Base-by-base conservation (phyloP, 169 alveolate genomes). In the Besnoitia besnoiti region DNA sequence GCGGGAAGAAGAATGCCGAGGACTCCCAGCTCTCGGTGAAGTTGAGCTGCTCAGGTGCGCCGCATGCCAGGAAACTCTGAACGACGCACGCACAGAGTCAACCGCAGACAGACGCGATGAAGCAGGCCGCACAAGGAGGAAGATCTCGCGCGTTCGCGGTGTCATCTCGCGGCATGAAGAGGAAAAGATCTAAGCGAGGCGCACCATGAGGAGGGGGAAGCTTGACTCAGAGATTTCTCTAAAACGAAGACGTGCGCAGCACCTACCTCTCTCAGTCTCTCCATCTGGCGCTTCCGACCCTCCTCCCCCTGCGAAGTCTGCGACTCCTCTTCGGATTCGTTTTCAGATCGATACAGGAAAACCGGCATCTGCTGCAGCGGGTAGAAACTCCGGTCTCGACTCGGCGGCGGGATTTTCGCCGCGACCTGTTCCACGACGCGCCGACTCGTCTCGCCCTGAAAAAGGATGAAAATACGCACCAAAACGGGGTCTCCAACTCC, bases 41-140 rank as follows among this genome's bases (percentile, higher is more conserved):
- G 87, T 77, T 55, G 50, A 39, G 40, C 4, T 55, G 87, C 50
- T 37, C 59, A 40, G 87, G 87, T 16, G 40, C 24, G 5, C 42
- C 55, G 87, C 87, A 77, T 77, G 87, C 87, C 0, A 42, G 40
- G 87, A 8, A 77, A 42, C 87, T 77, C 87, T 77, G 87, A 55
- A 10, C 67, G 24, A 55, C 24, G 24, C 1, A 21, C 4, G 67
- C 67, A 55, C 67, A 49, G 16, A 55, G 67, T 21, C 67, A n/a
- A n/a, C n/a, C n/a, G n/a, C n/a, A n/a, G n/a, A n/a, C n/a, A n/a
- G n/a, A n/a, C n/a, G n/a, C n/a, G n/a, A n/a, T n/a, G n/a, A n/a
- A n/a, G n/a, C n/a, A n/a, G n/a, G n/a, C n/a, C n/a, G n/a, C n/a
- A n/a, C n/a, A n/a, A n/a, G n/a, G n/a, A n/a, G n/a, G n/a, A 49